A percentile compares a stretch with the other conserved stretches of the same genome.
phyloP scores from a whole-genome alignment of 1,284 basidiomycete genomes.

The Ustilago sp. region DNA sequence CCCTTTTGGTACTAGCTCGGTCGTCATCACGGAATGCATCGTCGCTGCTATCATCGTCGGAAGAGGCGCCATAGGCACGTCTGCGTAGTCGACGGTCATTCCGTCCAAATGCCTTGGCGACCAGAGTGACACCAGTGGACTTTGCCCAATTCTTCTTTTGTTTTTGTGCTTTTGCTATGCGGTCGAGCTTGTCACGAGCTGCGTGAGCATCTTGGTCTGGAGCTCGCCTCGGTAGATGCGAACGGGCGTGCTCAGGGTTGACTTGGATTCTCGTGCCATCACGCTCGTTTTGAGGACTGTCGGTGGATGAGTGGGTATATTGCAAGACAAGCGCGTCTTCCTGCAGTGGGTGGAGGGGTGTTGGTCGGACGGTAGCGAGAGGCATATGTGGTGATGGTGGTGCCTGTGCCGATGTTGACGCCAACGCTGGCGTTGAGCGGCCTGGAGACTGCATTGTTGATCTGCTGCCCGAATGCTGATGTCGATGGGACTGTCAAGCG shows the following conservation, averaged over 20 bases:
- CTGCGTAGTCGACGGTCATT: slow-evolving; percentile 28
- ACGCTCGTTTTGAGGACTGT: neutral
- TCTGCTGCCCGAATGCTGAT: neutral
- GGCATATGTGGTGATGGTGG: slow-evolving; percentile 13
- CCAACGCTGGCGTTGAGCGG: slow-evolving; percentile 2
- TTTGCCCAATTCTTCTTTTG: slow-evolving; percentile 41
- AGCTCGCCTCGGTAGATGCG: slow-evolving; percentile 21
- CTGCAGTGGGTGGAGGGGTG: slow-evolving; percentile 34
- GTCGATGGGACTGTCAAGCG: neutral
- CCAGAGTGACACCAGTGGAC: slow-evolving; percentile 33
- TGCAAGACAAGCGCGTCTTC: slow-evolving; percentile 38
- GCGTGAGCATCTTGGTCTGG: slow-evolving; percentile 39
- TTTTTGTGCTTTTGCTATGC: slow-evolving; percentile 44
- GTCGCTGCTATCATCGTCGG: slow-evolving; percentile 31
- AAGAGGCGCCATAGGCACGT: slow-evolving; percentile 32
- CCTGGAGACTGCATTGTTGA: neutral
- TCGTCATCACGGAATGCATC: slow-evolving; percentile 7
- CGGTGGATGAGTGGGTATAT: slow-evolving; percentile 34
- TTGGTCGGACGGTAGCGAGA: slow-evolving; percentile 22
- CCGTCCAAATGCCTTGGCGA: slow-evolving; percentile 24
- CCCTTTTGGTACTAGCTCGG: slow-evolving; percentile 8
- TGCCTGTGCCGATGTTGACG: slow-evolving; percentile 6
- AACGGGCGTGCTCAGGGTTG: neutral
- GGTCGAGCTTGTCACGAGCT: slow-evolving; percentile 49
- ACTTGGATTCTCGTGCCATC: neutral